A percentile compares a stretch with the other conserved stretches of the same genome.
Conservation (phyloP, 2,329 filamentous ascomycete species). For the Colletotrichum tabaci region DNA sequence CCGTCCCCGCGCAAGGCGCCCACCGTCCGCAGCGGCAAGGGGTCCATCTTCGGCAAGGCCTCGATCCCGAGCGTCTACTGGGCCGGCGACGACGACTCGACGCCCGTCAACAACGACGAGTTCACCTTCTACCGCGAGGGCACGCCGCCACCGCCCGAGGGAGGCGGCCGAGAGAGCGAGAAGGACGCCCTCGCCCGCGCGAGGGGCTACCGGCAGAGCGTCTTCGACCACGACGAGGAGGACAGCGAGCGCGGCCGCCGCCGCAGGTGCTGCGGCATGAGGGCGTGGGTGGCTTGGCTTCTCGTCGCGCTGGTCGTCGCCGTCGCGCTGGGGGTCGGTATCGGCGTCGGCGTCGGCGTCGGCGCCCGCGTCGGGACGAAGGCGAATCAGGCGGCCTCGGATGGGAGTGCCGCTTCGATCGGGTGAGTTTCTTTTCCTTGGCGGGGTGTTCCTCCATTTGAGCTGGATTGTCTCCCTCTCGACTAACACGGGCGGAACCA, state of each 20-base stretch:
- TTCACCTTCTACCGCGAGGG: constrained; percentile 59
- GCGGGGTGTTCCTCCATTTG: not conserved
- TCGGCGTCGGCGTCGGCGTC: constrained; percentile 58
- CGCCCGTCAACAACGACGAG: constrained; percentile 34
- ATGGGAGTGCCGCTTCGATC: constrained; percentile 1
- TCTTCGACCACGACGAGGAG: constrained; percentile 33
- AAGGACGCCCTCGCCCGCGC: constrained; percentile 33
- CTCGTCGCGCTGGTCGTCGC: constrained; percentile 49
- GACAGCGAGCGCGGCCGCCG: constrained; percentile 40
- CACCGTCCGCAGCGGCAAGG: constrained; percentile 39
- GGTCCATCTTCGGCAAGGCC: constrained; percentile 38
- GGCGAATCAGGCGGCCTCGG: constrained; percentile 7
- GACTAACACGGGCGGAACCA: not conserved
- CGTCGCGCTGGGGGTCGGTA: constrained; percentile 55
- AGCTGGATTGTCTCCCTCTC: too few species aligned
- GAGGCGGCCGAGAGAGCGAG: constrained; percentile 1
- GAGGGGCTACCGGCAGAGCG: constrained; percentile 28
- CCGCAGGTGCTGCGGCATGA: constrained; percentile 47
- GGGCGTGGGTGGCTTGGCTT: constrained; percentile 55
- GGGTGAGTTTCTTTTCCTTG: constrained; percentile 13
- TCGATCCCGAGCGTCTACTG: constrained; percentile 41
- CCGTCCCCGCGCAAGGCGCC: constrained; percentile 36
- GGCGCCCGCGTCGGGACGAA: constrained; percentile 44
- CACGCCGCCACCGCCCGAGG: constrained; percentile 52
- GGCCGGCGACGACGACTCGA: constrained; percentile 35